Base-by-base conservation (phyloP, 177 flowering plant species). In the Vitis hybrid region DNA sequence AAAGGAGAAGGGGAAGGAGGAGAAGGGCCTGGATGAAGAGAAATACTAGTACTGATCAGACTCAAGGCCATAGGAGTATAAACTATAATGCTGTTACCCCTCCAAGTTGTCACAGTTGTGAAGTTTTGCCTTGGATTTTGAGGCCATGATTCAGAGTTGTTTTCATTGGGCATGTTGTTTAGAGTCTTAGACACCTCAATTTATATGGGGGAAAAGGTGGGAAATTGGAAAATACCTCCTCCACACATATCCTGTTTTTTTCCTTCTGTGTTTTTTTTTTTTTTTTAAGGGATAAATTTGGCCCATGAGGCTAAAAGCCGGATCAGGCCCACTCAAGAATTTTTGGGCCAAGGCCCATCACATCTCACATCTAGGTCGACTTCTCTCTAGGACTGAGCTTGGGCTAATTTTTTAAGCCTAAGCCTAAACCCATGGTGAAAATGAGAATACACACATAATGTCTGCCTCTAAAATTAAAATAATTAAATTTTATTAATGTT, bases 41-140 rank as follows among this genome's bases (percentile, higher is more conserved):
- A 70, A 71, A 56, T 67, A 53, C 66, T 75, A 51, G 60, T 49
- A 33, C 67, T 64, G 66, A 26, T 26, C 29, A 82, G 57, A 70
- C 55, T 78, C 67, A 76, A 60, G 10, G 89, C 87, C 89, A 86
- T 86, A 70, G 72, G 65, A 59, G 18, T 26, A 49, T 56, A 39
- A 7, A 39, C 45, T 39, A 5, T 39, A 39, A 39, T 0, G 45
- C 7, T 7, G 21, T 14, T 16, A 2, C 19, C 12, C 7, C 29
- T 60, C 3, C 15, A 11, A 10, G 39, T 5, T 60, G 7, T 26
- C 62, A 4, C 15, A 29, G 15, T 60, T 12, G 12, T 10, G 62
- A 3, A 15, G 15, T 0, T 56, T 13, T 53, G n/a, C 21, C 21
- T 12, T 3, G 26, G 12, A 12, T 60, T 26, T 33, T 15, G 5